phyloP scores from a whole-genome alignment of 1,284 basidiomycete genomes.

The Ceratobasidium sp. region DNA sequence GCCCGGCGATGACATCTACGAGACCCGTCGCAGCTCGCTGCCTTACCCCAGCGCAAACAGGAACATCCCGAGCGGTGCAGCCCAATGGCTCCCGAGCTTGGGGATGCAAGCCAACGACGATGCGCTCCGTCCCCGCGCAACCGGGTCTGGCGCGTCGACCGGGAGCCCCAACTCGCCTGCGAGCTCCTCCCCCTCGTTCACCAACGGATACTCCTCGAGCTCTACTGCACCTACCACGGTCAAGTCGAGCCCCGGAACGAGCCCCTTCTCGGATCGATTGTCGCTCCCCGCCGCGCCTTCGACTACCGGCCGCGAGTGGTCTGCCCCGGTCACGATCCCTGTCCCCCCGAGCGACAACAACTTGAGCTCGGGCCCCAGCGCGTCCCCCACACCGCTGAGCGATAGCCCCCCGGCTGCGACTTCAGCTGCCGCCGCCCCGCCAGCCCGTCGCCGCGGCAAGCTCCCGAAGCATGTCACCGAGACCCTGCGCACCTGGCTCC shows the following conservation, averaged over 20 bases:
- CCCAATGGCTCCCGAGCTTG: conserved; percentile 25
- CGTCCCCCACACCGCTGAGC: conserved; percentile 56
- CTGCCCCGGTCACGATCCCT: conserved; percentile 29
- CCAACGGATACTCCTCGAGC: conserved; percentile 28
- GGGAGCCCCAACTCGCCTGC: conserved; percentile 32
- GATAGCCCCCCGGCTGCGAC: conserved; percentile 52
- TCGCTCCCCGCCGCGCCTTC: conserved; percentile 12
- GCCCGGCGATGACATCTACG: conserved; percentile 22
- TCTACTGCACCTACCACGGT: conserved; percentile 35
- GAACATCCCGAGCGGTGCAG: background rate
- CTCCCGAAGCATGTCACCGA: conserved; percentile 90
- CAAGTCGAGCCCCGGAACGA: conserved; percentile 31
- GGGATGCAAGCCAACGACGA: conserved; percentile 25
- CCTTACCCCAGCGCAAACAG: background rate
- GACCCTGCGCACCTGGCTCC: conserved; percentile 89
- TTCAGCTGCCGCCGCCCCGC: conserved; percentile 16
- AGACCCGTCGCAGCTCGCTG: conserved; percentile 27
- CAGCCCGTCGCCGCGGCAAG: conserved; percentile 79
- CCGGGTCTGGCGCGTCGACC: conserved; percentile 4
- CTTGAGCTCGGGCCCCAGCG: conserved; percentile 54
- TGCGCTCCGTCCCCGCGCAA: conserved; percentile 5
- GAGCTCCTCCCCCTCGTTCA: conserved; percentile 22
- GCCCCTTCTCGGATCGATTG: conserved; percentile 17
- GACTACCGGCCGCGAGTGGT: conserved; percentile 24
- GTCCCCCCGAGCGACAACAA: conserved; percentile 53